phyloP scores from a whole-genome alignment of 768 basidiomycete genomes.

The Lactarius evosmus region DNA sequence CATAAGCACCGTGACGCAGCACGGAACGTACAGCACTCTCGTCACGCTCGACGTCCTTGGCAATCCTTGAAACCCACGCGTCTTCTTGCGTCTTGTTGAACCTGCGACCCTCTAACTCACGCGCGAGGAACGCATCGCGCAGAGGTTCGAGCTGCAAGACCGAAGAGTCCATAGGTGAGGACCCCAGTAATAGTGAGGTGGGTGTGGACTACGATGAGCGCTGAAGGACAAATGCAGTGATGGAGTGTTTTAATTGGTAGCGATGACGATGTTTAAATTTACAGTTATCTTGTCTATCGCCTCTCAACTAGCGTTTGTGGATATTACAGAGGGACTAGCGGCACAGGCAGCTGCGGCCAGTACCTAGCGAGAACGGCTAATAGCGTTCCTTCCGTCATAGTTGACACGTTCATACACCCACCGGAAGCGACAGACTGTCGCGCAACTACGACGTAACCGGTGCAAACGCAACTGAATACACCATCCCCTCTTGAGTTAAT shows the following conservation, averaged over 20 bases:
- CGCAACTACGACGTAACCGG: neutral
- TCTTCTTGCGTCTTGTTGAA: conserved; percentile 16
- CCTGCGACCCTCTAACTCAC: neutral
- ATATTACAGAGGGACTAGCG: neutral
- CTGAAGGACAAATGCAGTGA: neutral
- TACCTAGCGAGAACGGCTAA: too few species aligned
- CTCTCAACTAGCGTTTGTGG: neutral
- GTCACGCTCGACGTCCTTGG: conserved; percentile 2
- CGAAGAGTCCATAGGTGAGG: neutral
- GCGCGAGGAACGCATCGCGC: conserved; percentile 11
- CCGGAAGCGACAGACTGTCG: neutral
- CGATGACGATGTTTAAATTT: neutral
- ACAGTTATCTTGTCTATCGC: neutral
- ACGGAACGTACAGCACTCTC: conserved; percentile 18
- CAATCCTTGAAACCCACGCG: conserved; percentile 7
- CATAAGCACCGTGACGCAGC: neutral
- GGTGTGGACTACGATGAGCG: neutral
- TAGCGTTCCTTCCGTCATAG: neutral
- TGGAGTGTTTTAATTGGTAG: neutral
- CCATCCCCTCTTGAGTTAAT: neutral
- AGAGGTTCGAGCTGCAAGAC: conserved; percentile 8
- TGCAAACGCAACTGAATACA: neutral
- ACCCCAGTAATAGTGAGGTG: neutral
- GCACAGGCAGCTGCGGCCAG: too few species aligned
- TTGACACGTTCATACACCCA: neutral